Base-by-base conservation (phyloP, 768 basidiomycete genomes). In the Suillus discolor region DNA sequence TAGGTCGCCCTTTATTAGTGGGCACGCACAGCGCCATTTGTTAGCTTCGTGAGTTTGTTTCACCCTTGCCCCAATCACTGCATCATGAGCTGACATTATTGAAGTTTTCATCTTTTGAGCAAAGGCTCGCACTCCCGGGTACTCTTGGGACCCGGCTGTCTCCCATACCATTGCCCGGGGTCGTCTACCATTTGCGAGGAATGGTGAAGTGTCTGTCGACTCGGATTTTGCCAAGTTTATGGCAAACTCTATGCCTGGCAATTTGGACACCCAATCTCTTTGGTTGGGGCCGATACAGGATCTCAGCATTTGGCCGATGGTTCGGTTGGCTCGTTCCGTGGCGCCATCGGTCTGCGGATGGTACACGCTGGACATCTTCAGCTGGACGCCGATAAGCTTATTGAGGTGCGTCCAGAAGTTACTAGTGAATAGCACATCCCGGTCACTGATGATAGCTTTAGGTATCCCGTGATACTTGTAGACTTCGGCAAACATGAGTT, bases 401-500 rank as follows among this genome's bases (percentile, higher is more conserved):
- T 44, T 20, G 4, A 44, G 18, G 18, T 20, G 42, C 0, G 42
- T 8, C 42, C 42, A 44, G 7, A 44, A 44, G 2, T 18, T 20
- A 7, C 18, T 18, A 0, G 42, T 44, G 6, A 44, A 44, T 0
- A 73, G 57, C 0, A 69, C 38, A 13, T 75, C 75, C 0, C 73
- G 47, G 45, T 79, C 73, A 2, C 63, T 69, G 2, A 78, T 62
- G 0, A 79, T 72, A 0, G 20, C 6, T 1, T 41, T 62, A 0
- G 67, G 69, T 0, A 68, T 15, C 0, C 71, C 61, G 11, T 70
- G 81, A 0, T 71, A 67, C 13, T 77, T 78, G 38, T 81, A 82
- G 0, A 83, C 69, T 2, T 74, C 44, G 0, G 70, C 70, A 45
- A 81, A 80, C 31, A 82, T 68, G 0, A 81, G 15, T 44, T 81